Percentiles rank a stretch among this genome's conserved stretches.
phyloP scores from a whole-genome alignment of 305 asterid genomes.

The Fraxinus sp. region DNA sequence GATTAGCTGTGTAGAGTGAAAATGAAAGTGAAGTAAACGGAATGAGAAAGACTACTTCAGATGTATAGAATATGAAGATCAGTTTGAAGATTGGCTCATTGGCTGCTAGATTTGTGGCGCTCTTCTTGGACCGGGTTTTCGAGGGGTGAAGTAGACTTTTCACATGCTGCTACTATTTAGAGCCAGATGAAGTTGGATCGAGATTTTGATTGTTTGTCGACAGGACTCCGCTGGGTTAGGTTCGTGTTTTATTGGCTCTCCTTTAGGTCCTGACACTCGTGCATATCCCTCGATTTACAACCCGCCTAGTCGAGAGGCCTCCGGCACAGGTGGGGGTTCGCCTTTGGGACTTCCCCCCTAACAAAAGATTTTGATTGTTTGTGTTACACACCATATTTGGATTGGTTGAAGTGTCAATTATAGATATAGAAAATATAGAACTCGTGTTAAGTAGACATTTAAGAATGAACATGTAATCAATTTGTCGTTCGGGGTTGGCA shows the following conservation, averaged over 20 bases:
- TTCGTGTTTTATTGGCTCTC: too few species aligned
- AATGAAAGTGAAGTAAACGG: slow-evolving; percentile 31
- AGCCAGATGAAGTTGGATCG: not conserved
- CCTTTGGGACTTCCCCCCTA: too few species aligned
- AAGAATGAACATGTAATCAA: not conserved
- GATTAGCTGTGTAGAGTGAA: slow-evolving; percentile 29
- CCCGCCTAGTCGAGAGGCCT: too few species aligned
- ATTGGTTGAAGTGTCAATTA: not conserved
- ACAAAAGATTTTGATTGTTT: too few species aligned
- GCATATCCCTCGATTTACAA: too few species aligned
- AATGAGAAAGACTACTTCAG: slow-evolving; percentile 26
- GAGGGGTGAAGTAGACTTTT: not conserved
- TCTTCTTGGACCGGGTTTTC: not conserved
- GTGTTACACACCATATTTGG: not conserved
- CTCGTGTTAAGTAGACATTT: not conserved
- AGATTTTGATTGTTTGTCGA: not conserved
- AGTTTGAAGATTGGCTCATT: not conserved
- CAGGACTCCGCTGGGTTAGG: too few species aligned
- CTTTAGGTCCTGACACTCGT: too few species aligned
- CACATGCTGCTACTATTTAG: not conserved
- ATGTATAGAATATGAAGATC: not conserved
- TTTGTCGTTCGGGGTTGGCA: too few species aligned
- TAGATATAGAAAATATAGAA: not conserved
- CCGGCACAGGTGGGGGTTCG: too few species aligned
- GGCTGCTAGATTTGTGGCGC: not conserved